Evolutionary conservation across 306 rosid genomes (phyloP).

Genomic region (Hippophae rhamnoides): DNA sequence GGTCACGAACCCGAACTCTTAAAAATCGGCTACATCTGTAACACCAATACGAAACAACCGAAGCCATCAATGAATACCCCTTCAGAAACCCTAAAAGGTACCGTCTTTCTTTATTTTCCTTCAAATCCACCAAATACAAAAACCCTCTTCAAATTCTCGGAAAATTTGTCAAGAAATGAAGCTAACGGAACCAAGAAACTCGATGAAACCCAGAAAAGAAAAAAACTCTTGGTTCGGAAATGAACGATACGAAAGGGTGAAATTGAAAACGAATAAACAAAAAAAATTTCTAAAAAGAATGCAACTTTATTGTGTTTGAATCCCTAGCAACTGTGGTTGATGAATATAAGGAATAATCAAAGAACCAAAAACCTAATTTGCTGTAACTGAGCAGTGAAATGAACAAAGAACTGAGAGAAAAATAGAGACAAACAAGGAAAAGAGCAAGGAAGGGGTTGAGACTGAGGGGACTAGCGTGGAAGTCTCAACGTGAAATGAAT

Average conservation of each 20-base stretch:
- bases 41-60: conserved; percentile 43
- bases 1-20: conserved; percentile 27
- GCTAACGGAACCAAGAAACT: not conserved
- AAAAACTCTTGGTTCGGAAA: not conserved
- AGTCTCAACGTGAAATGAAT: too few species aligned
- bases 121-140: not conserved
- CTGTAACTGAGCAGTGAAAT: too few species aligned
- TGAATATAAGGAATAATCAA: too few species aligned
- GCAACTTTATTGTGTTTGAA: too few species aligned
- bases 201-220: too few species aligned
- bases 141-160: not conserved
- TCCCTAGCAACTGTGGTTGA: too few species aligned
- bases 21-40: conserved; percentile 44
- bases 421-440: too few species aligned
- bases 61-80: conserved; percentile 25
- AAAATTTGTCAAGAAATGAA: not conserved
- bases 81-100: not conserved
- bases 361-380: too few species aligned
- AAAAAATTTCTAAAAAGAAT: too few species aligned
- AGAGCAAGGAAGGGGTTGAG: too few species aligned
- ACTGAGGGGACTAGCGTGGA: too few species aligned
- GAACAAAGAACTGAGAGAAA: too few species aligned
- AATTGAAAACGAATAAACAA: not conserved
- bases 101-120: not conserved
- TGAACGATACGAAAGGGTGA: not conserved